Evolutionary conservation across 1,139 yeast species (phyloP).

Genomic region (Sugiyamaella paludigena): DNA sequence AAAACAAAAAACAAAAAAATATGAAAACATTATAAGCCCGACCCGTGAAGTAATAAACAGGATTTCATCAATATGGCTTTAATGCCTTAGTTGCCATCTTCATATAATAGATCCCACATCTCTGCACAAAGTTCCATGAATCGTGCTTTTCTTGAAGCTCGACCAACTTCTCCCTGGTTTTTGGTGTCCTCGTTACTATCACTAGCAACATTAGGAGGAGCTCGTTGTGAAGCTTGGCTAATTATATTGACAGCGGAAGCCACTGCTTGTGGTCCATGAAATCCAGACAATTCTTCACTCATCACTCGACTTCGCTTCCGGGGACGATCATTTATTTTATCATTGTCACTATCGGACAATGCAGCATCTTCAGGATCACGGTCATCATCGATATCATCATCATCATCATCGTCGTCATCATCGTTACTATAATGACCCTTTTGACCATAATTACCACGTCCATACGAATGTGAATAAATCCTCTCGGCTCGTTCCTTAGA

Average conservation of each 20-base stretch:
- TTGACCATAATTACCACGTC: not conserved
- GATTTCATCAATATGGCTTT: no score
- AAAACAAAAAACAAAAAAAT: no score
- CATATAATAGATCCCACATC: constrained; percentile 34
- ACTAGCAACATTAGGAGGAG: no score
- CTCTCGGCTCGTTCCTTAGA: constrained; percentile 2
- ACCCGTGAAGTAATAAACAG: no score
- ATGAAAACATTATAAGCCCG: no score
- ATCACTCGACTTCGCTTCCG: constrained; percentile 15
- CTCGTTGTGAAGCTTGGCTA: not conserved
- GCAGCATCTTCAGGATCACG: constrained; percentile 35
- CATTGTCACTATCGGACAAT: constrained; percentile 28
- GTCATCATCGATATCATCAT: constrained; percentile 28
- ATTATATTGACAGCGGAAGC: not conserved
- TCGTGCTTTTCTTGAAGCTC: constrained; percentile 23
- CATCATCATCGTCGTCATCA: constrained; percentile 21
- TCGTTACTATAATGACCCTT: not conserved
- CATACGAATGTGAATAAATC: not conserved
- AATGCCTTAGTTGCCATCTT: no score
- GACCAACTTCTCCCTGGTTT: not conserved
- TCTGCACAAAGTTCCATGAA: constrained; percentile 34
- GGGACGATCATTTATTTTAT: constrained; percentile 11
- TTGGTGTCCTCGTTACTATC: not conserved
- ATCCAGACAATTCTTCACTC: constrained; percentile 13
- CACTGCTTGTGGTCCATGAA: constrained; percentile 3